phyloP scores from a whole-genome alignment of 2,329 filamentous ascomycete species.

The Apiospora malaysiana region DNA sequence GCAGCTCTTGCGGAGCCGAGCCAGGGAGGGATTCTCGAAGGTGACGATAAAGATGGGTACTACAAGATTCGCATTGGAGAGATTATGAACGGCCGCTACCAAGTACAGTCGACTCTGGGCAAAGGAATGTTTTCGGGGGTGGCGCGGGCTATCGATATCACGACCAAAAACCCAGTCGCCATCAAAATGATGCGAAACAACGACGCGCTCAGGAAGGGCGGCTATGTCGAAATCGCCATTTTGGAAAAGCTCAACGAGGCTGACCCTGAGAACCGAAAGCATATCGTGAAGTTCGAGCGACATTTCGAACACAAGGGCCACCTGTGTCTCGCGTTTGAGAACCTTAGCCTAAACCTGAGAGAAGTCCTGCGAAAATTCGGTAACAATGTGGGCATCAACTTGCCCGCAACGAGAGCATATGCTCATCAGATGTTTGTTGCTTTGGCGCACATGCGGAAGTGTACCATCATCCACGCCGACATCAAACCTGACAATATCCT shows the following conservation, averaged over 20 bases:
- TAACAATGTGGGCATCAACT: constrained; percentile 89
- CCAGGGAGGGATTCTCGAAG: constrained; percentile 82
- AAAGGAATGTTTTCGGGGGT: constrained; percentile 97
- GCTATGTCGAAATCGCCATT: constrained; percentile 93
- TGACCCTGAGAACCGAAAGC: constrained; percentile 88
- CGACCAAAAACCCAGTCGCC: constrained; percentile 78
- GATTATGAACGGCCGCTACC: constrained; percentile 86
- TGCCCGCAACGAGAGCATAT: constrained; percentile 85
- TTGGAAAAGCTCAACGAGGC: constrained; percentile 84
- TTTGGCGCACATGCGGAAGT: constrained; percentile 85
- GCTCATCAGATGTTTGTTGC: constrained; percentile 94
- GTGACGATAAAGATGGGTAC: constrained; percentile 93
- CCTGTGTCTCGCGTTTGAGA: constrained; percentile 96
- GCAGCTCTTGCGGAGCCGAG: constrained; percentile 55
- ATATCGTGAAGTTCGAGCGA: constrained; percentile 86
- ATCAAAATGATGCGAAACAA: constrained; percentile 99
- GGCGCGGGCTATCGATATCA: constrained; percentile 82
- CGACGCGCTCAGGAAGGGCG: constrained; percentile 88
- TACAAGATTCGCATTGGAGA: constrained; percentile 95
- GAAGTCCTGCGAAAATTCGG: constrained; percentile 96
- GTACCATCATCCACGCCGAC: constrained; percentile 93
- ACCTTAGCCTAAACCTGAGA: constrained; percentile 88
- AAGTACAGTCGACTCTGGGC: constrained; percentile 84
- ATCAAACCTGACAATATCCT: constrained; percentile 98
- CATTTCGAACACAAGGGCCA: constrained; percentile 95